Base-by-base conservation (phyloP, 352 stramenopile genomes). In the Phytophthora pini region DNA sequence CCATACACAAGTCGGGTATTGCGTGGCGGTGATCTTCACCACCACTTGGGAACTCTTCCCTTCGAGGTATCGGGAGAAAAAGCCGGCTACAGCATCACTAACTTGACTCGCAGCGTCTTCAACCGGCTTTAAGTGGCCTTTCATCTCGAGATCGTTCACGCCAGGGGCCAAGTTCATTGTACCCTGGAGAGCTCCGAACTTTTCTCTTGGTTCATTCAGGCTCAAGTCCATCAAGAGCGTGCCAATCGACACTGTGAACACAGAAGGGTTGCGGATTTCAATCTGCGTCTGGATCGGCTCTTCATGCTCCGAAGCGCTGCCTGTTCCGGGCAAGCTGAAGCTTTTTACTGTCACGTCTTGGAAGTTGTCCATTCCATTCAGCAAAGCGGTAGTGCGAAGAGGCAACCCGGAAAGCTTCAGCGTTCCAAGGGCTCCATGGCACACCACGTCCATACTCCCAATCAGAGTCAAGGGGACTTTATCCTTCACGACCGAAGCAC, bases 61-160 rank as follows among this genome's bases (percentile, higher is more conserved):
- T 10, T 76, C 58, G 2, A 94, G 59, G 39, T 92, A 94, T 7
- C 51, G 76, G 11, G 85, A 94, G 56, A 94, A 94, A 67, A 94
- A 91, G 9, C 27, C 61, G 2, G 75, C 66, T 0, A 94, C 72
- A 3, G 61, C 72, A 46, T 70, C 55, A 56, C 83, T 92, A 44
- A 90, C 79, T 50, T 66, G 55, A 4, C 81, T 83, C 17, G 54
- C 43, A 24, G 62, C 10, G 54, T 92, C 80, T 31, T 70, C 9
- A 3, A 61, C 68, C 13, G 85, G 85, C 10, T 84, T 64, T n/a
- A 94, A 66, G 13, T 65, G 36, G 1, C 85, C 85, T 20, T 58
- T 48, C 60, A 94, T 68, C 29, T 66, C 26, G 5, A 94, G 58
- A 17, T 66, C 49, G 51, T 92, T 92, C n/a, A 43, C 67, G 4